phyloP scores from a whole-genome alignment of 2,329 filamentous ascomycete genomes.

The Colletotrichum sojae region DNA sequence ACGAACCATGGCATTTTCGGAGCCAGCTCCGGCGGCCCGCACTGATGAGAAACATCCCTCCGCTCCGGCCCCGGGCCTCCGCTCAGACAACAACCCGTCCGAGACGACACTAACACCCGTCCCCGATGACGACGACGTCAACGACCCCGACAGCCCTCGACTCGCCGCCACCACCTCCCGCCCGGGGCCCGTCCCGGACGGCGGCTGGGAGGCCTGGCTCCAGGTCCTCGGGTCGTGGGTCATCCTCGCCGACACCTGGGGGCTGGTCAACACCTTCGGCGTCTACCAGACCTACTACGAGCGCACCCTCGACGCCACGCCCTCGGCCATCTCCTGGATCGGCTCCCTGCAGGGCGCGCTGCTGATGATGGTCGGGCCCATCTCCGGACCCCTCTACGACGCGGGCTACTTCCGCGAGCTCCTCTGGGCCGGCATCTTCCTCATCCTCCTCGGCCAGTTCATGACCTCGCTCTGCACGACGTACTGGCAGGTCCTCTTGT shows the following conservation, averaged over 20 bases:
- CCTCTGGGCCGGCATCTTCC: slow-evolving; percentile 51
- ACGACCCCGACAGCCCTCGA: slow-evolving; percentile 13
- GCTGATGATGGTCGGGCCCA: slow-evolving; percentile 55
- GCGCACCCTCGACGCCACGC: slow-evolving; percentile 50
- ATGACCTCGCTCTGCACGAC: slow-evolving; percentile 60
- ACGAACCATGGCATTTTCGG: slow-evolving; percentile 21
- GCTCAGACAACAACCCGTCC: slow-evolving; percentile 13
- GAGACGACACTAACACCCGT: slow-evolving; percentile 24
- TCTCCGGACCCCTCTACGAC: slow-evolving; percentile 60
- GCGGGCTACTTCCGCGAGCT: slow-evolving; percentile 57
- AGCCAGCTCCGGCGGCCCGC: neutral
- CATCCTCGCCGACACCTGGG: slow-evolving; percentile 44
- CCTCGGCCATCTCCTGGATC: slow-evolving; percentile 62
- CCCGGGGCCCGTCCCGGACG: slow-evolving; percentile 42
- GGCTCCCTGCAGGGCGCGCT: slow-evolving; percentile 59
- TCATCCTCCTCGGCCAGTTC: slow-evolving; percentile 58
- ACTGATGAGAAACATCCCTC: slow-evolving; percentile 15
- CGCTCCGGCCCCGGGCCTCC: slow-evolving; percentile 1
- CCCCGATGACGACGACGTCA: neutral
- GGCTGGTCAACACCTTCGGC: slow-evolving; percentile 61
- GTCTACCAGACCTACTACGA: slow-evolving; percentile 63
- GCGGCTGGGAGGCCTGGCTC: slow-evolving; percentile 46
- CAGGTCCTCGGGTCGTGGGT: slow-evolving; percentile 46
- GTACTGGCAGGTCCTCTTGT: slow-evolving; percentile 60
- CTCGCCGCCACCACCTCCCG: slow-evolving; percentile 13